Evolutionary conservation across 805 yeast species (phyloP).

Genomic region (Zygosaccharomyces bisporus): DNA sequence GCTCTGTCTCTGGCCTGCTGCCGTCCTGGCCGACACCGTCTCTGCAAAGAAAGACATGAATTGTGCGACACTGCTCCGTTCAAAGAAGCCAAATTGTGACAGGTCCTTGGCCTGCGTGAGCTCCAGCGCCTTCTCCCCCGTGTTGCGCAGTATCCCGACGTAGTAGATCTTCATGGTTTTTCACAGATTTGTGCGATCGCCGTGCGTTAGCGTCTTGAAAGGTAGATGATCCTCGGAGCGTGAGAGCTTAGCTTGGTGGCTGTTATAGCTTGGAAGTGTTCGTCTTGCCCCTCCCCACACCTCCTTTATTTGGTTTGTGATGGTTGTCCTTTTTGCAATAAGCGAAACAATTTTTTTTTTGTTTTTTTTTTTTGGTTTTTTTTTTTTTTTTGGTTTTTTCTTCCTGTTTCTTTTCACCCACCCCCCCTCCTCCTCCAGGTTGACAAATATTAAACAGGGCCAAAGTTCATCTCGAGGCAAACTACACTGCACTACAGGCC

Average conservation of each 20-base stretch:
- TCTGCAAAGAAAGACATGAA: constrained; percentile 92
- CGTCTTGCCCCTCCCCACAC: neutral
- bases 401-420: neutral
- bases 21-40: constrained; percentile 86
- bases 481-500: too few species aligned
- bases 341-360: neutral
- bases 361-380: neutral
- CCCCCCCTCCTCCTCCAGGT: neutral
- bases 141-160: constrained; percentile 75
- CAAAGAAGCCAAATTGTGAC: constrained; percentile 84
- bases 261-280: too few species aligned
- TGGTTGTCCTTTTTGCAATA: neutral
- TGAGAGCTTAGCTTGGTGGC: too few species aligned
- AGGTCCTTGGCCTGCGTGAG: constrained; percentile 78
- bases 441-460: neutral
- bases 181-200: too few species aligned
- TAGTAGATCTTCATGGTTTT: constrained; percentile 78
- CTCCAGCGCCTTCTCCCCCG: constrained; percentile 61
- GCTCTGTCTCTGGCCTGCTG: constrained; percentile 86
- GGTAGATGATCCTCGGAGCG: too few species aligned
- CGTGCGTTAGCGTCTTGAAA: too few species aligned
- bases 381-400: neutral
- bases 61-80: constrained; percentile 75
- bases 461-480: neutral
- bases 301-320: neutral